These are phyloP conservation scores for Crithidia expoeki DNA, from an alignment of 208 protist genomes.

Conservation along the genomic window DNA sequence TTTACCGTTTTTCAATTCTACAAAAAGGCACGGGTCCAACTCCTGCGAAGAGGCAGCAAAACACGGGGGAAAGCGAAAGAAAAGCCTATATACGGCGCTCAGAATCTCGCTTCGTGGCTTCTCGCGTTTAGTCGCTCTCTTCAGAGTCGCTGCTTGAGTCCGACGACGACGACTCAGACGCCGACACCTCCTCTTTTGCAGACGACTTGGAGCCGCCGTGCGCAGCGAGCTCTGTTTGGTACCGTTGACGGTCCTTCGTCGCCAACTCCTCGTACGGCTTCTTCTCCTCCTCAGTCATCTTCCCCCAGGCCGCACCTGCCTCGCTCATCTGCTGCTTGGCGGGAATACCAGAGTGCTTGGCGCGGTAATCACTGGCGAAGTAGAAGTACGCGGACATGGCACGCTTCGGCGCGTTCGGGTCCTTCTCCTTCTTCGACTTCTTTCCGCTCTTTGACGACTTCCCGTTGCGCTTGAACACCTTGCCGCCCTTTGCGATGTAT, in stretches of 20 bases:
- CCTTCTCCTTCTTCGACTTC: constrained; percentile 72
- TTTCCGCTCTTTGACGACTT: constrained; percentile 46
- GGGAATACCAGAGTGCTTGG: constrained; percentile 54
- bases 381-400: constrained; percentile 79
- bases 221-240: constrained; percentile 63
- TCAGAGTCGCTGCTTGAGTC: constrained; percentile 39
- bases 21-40: too few relatives aligned
- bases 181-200: constrained; percentile 11
- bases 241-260: constrained; percentile 82
- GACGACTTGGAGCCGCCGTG: constrained; percentile 28
- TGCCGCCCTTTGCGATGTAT: constrained; percentile 69
- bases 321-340: constrained; percentile 69
- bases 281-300: constrained; percentile 66
- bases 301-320: constrained; percentile 74
- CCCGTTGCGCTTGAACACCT: constrained; percentile 54
- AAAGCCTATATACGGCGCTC: too few relatives aligned
- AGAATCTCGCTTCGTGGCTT: background rate
- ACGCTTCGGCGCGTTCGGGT: constrained; percentile 86
- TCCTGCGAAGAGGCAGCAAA: too few relatives aligned
- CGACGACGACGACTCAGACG: constrained; percentile 29
- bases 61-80: too few relatives aligned
- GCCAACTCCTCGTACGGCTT: constrained; percentile 84
- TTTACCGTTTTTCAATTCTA: too few relatives aligned
- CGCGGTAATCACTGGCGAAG: constrained; percentile 76
- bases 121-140: constrained; percentile 21